Conservation (phyloP, 371 early-diverging fungal species). For the Gilbertella persicaria region DNA sequence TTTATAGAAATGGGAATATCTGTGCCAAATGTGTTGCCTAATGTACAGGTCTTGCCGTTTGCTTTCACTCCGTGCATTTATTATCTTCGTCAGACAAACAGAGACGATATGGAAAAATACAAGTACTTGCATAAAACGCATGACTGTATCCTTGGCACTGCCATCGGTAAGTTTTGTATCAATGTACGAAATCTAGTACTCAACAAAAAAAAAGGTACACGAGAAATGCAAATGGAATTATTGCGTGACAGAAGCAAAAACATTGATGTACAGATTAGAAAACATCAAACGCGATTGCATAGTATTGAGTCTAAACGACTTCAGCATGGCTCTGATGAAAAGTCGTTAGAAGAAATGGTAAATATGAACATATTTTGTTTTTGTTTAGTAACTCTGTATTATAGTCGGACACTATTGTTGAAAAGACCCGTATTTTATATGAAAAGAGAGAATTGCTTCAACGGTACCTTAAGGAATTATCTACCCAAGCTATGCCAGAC, state of each 20-base stretch:
- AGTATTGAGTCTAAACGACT: conserved; percentile 35
- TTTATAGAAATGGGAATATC: conserved; percentile 39
- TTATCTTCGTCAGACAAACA: conserved; percentile 60
- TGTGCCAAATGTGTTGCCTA: conserved; percentile 27
- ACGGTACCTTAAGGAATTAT: conserved; percentile 34
- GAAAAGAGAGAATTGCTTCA: conserved; percentile 49
- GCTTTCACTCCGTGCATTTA: conserved; percentile 62
- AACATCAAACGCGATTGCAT: conserved; percentile 45
- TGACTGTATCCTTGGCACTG: conserved; percentile 51
- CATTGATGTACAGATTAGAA: conserved; percentile 61
- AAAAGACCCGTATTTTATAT: conserved; percentile 45
- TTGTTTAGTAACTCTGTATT: neutral
- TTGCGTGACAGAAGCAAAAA: conserved; percentile 56
- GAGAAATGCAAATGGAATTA: conserved; percentile 55
- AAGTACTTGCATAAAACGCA: conserved; percentile 50
- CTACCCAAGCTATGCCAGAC: conserved; percentile 28
- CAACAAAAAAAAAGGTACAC: conserved; percentile 50
- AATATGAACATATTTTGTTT: neutral
- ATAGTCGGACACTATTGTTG: conserved; percentile 43
- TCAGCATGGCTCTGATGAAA: conserved; percentile 13
- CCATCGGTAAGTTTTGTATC: conserved; percentile 35
- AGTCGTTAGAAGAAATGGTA: conserved; percentile 19
- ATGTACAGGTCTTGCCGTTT: conserved; percentile 58
- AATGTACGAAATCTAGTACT: neutral
- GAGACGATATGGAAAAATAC: conserved; percentile 42